Base-by-base conservation (phyloP, 1,139 yeast genomes). In the Hyphopichia pseudoburtonii region DNA sequence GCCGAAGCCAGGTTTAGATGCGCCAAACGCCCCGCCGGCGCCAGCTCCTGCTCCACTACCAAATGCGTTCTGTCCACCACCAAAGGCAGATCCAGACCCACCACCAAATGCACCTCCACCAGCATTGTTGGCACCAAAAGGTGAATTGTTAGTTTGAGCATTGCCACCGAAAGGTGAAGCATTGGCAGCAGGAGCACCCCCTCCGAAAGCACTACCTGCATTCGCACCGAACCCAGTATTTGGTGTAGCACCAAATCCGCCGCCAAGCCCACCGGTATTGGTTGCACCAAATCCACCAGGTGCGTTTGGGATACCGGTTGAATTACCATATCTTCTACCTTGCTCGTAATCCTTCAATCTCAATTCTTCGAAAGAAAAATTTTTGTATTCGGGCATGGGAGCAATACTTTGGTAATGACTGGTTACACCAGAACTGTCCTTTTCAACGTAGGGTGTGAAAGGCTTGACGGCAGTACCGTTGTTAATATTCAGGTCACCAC, bases 351-450 rank as follows among this genome's bases (percentile, higher is more conserved):
- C 99, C 60, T 86, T 92, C 50, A 78, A 67, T 58, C 99, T 76
- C 61, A 92, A 74, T 59, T 92, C 98, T 60, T 90, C 97, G 52
- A 83, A 78, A 1, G 96, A 86, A 52, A 65, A 86, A 52, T 81
- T 81, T 48, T 76, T 73, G 58, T 92, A 92, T 54, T 88, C 95
- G 11, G 95, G 96, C 97, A 92, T 90, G 30, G 87, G 77, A 16
- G 86, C 70, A 44, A 94, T 82, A 50, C 81, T 82, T 57, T 90
- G 89, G 60, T 74, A 92, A 33, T 75, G 64, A 48, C 76, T 80
- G 24, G 78, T 77, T 1, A 75, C 68, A 33, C 80, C 69, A 3
- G 78, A 67, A 15, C 80, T 62, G 52, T 92, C 98, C 56, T 86
- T 86, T 56, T 92, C 97, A 29, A 71, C 67, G 43, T 60, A 70